A percentile compares a stretch with the other conserved stretches of the same genome.
phyloP scores from a whole-genome alignment of 306 rosid species.

The Spatholobus suberectus region DNA sequence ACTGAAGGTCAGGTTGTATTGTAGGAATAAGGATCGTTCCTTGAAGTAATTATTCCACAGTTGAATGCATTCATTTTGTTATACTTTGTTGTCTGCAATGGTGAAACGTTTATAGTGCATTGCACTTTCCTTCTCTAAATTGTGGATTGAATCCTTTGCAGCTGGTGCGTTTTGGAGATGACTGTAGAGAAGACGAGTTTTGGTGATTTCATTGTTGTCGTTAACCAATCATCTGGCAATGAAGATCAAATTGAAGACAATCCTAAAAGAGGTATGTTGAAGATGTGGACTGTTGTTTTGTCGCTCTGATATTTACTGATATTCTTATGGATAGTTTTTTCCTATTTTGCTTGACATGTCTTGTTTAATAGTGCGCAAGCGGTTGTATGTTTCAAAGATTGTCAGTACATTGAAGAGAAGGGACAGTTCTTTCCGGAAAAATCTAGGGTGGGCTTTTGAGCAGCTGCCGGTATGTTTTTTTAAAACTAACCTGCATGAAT shows the following conservation, averaged over 20 bases:
- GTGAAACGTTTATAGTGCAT: background rate
- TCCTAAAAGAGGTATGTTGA: constrained; percentile 55
- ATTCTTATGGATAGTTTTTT: constrained; percentile 12
- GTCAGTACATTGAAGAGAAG: constrained; percentile 65
- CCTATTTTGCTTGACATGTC: constrained; percentile 36
- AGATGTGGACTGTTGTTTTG: constrained; percentile 23
- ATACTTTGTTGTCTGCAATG: background rate
- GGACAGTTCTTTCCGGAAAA: constrained; percentile 65
- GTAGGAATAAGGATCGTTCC: background rate
- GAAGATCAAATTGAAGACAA: constrained; percentile 41
- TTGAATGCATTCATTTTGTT: constrained; percentile 6
- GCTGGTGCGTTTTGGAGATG: constrained; percentile 63
- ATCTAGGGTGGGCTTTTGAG: constrained; percentile 64
- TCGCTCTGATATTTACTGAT: constrained; percentile 23
- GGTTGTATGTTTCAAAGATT: constrained; percentile 55
- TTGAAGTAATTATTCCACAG: background rate
- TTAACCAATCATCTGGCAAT: constrained; percentile 41
- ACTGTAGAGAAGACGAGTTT: constrained; percentile 48
- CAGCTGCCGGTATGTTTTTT: constrained; percentile 59
- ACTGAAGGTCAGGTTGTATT: background rate
- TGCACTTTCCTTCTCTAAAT: constrained; percentile 36
- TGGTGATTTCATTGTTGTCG: constrained; percentile 57
- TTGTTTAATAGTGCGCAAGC: constrained; percentile 56
- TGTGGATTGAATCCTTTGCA: constrained; percentile 44
- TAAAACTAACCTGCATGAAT: background rate